Evolutionary conservation across 176 grass and related monocot genomes (phyloP).

Genomic region (Lolium multiflorum): DNA sequence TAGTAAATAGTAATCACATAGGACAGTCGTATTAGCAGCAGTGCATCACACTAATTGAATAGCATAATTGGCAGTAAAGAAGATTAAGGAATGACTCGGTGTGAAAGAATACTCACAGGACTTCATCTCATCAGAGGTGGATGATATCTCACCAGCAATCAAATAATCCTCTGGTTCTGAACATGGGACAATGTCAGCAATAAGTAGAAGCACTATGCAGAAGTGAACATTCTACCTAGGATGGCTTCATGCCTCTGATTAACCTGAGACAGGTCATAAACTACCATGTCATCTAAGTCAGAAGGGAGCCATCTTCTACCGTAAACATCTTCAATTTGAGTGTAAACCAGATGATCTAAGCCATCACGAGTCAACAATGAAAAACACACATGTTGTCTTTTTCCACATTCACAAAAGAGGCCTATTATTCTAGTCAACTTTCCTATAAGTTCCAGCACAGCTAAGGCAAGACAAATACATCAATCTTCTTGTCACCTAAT

Average conservation of each 20-base stretch:
- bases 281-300: not conserved
- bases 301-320: slow-evolving; percentile 19
- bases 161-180: slow-evolving; percentile 19
- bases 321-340: slow-evolving; percentile 31
- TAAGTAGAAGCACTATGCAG: not conserved
- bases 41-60: not conserved
- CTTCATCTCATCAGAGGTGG: slow-evolving; percentile 21
- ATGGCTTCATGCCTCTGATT: slow-evolving; percentile 29
- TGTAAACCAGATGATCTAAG: not conserved
- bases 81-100: not conserved
- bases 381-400: slow-evolving; percentile 1
- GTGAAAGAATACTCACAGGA: slow-evolving; percentile 26
- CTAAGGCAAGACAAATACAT: slow-evolving; percentile 29
- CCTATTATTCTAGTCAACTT: slow-evolving; percentile 13
- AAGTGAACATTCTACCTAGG: slow-evolving; percentile 14
- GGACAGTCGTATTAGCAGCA: not conserved
- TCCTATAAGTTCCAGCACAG: slow-evolving; percentile 1
- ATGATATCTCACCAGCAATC: slow-evolving; percentile 22
- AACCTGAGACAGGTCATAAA: slow-evolving; percentile 34
- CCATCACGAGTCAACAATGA: not conserved
- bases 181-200: not conserved
- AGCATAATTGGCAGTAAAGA: not conserved
- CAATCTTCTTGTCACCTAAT: not conserved
- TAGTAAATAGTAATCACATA: not conserved
- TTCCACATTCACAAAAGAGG: slow-evolving; percentile 23